Conservation (phyloP, 2,329 filamentous ascomycete species). For the Xylariaceae sp. region DNA sequence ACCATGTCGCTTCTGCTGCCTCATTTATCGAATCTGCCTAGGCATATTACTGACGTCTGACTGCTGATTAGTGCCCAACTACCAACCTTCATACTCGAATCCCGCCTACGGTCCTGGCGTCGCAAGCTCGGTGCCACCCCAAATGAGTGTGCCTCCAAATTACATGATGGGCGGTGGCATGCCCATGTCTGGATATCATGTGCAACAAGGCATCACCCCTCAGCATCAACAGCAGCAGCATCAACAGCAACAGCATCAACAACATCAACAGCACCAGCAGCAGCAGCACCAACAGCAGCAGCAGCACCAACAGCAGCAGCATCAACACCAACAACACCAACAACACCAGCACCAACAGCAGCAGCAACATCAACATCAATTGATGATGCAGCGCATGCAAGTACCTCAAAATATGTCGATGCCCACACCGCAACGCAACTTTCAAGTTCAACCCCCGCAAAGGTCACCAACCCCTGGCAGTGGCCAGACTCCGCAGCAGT, state of each 20-base stretch:
- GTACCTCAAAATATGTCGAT: constrained; percentile 33
- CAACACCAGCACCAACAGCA: constrained; percentile 34
- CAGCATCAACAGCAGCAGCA: constrained; percentile 32
- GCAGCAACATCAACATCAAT: constrained; percentile 33
- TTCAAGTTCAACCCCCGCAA: constrained; percentile 34
- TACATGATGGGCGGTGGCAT: constrained; percentile 51
- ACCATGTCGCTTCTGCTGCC: constrained; percentile 10
- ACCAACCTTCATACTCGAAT: constrained; percentile 53
- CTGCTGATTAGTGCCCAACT: constrained; percentile 44
- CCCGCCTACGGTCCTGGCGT: constrained; percentile 52
- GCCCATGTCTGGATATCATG: constrained; percentile 50
- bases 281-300: constrained; percentile 38
- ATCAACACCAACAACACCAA: constrained; percentile 24
- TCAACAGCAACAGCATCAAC: background rate
- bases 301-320: constrained; percentile 8
- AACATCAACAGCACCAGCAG: background rate
- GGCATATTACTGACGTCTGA: constrained; percentile 29
- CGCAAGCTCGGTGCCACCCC: constrained; percentile 44
- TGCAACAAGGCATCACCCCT: constrained; percentile 48
- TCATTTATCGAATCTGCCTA: constrained; percentile 8
- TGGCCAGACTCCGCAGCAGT: constrained; percentile 29
- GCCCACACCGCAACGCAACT: constrained; percentile 35
- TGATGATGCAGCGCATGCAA: constrained; percentile 43
- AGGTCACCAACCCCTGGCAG: constrained; percentile 35
- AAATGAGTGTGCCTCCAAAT: constrained; percentile 44